These are phyloP conservation scores for Fraxinus floribunda DNA, from an alignment of 305 asterid genomes.

Conservation along the genomic window DNA sequence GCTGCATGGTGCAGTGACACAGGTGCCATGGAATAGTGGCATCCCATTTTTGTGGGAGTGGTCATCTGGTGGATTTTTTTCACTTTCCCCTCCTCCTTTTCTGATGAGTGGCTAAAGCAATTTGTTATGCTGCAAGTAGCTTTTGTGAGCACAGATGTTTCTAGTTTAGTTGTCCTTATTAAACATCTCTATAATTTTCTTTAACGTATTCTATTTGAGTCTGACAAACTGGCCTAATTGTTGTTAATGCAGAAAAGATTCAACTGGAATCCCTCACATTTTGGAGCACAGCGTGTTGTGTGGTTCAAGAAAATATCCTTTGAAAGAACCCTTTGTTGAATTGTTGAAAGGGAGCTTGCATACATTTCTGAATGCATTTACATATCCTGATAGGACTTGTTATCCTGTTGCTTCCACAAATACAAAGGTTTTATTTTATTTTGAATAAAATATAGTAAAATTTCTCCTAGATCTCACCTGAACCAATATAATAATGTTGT, in stretches of 20 bases:
- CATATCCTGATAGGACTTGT: slow-evolving; percentile 98
- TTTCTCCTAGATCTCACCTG: slow-evolving; percentile 18
- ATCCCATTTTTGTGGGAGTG: background rate
- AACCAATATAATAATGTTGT: slow-evolving; percentile 24
- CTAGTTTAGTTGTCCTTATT: slow-evolving; percentile 1
- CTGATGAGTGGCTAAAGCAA: background rate
- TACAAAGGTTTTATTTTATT: slow-evolving; percentile 56
- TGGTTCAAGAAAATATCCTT: slow-evolving; percentile 95
- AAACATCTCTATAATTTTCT: slow-evolving; percentile 5
- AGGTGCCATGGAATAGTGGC: slow-evolving; percentile 1
- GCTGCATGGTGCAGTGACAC: background rate
- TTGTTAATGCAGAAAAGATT: slow-evolving; percentile 76
- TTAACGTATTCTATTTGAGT: slow-evolving; percentile 12
- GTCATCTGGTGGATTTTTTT: background rate
- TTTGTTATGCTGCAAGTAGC: background rate
- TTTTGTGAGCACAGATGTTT: background rate
- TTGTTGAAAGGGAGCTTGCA: slow-evolving; percentile 93
- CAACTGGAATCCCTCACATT: slow-evolving; percentile 97
- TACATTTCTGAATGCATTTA: slow-evolving; percentile 95
- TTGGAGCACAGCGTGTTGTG: slow-evolving; percentile 95
- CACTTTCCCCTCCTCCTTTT: background rate
- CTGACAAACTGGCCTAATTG: slow-evolving; percentile 10
- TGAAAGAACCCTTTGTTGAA: slow-evolving; percentile 96
- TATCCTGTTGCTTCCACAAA: slow-evolving; percentile 98
- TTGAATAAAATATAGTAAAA: slow-evolving; percentile 3